phyloP scores from a whole-genome alignment of 805 yeast genomes.

The Pichia exigua region DNA sequence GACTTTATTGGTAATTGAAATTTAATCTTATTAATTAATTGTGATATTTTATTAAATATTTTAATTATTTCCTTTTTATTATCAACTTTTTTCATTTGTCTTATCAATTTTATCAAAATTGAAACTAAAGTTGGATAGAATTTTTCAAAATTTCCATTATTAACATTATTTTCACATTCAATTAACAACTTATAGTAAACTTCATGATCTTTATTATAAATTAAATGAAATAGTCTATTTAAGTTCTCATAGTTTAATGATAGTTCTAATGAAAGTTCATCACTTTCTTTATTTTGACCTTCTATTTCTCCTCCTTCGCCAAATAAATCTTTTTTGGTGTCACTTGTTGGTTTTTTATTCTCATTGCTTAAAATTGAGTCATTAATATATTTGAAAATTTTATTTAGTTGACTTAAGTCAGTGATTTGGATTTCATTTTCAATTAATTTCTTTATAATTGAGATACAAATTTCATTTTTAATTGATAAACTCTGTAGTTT shows the following conservation, averaged over 20 bases:
- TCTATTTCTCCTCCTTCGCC: slow-evolving; percentile 12
- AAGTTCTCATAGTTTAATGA: slow-evolving; percentile 44
- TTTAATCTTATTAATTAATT: slow-evolving; percentile 61
- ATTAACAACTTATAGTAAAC: slow-evolving; percentile 40
- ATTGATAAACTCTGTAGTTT: slow-evolving; percentile 41
- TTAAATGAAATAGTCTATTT: slow-evolving; percentile 61
- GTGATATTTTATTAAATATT: slow-evolving; percentile 67
- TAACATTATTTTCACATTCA: slow-evolving; percentile 39
- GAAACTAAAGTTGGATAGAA: slow-evolving; percentile 70
- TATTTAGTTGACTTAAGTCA: slow-evolving; percentile 44
- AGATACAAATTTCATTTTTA: slow-evolving; percentile 51
- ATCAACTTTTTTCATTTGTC: slow-evolving; percentile 33
- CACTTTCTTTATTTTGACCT: neutral
- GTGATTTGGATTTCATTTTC: slow-evolving; percentile 30
- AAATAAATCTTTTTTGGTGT: slow-evolving; percentile 17
- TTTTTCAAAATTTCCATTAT: slow-evolving; percentile 42
- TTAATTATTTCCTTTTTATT: slow-evolving; percentile 16
- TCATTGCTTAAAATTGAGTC: slow-evolving; percentile 40
- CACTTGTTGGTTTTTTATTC: slow-evolving; percentile 27
- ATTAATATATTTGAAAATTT: slow-evolving; percentile 47
- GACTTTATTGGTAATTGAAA: slow-evolving; percentile 24
- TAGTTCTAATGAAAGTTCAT: slow-evolving; percentile 8
- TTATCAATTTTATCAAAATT: slow-evolving; percentile 50
- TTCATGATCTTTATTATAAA: slow-evolving; percentile 41
- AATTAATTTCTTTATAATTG: slow-evolving; percentile 53